phyloP scores from a whole-genome alignment of 805 yeast species.

The Metschnikowia aberdeeniae region DNA sequence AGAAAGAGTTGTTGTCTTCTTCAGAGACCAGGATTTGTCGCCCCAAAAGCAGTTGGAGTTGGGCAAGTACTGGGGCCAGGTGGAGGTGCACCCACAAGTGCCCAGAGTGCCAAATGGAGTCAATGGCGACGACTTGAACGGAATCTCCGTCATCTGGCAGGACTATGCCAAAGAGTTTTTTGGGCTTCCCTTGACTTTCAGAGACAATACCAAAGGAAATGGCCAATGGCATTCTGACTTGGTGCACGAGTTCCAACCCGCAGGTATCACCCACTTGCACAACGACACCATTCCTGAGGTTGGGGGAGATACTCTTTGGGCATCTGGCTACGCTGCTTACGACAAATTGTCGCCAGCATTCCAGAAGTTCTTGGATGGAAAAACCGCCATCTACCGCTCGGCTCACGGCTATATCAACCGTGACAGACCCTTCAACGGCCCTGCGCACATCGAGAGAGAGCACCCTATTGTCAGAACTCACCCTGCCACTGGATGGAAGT shows the following conservation, averaged over 20 bases:
- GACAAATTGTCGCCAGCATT: slow-evolving; percentile 52
- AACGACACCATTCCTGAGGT: slow-evolving; percentile 46
- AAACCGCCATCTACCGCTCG: slow-evolving; percentile 42
- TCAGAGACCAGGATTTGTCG: slow-evolving; percentile 28
- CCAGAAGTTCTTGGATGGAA: slow-evolving; percentile 49
- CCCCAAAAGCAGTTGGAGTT: slow-evolving; percentile 29
- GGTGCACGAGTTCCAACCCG: slow-evolving; percentile 53
- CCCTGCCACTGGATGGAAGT: slow-evolving; percentile 34
- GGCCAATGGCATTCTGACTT: slow-evolving; percentile 45
- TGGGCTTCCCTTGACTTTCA: slow-evolving; percentile 26
- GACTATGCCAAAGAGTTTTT: slow-evolving; percentile 23
- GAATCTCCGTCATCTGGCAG: slow-evolving; percentile 31
- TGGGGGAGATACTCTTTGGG: slow-evolving; percentile 58
- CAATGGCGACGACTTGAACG: slow-evolving; percentile 16
- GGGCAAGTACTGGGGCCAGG: slow-evolving; percentile 30
- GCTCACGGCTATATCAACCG: slow-evolving; percentile 38
- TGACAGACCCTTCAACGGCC: slow-evolving; percentile 30
- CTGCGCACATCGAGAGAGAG: slow-evolving; percentile 26
- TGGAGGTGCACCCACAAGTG: slow-evolving; percentile 22
- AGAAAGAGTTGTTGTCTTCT: slow-evolving; percentile 29
- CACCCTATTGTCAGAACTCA: slow-evolving; percentile 31
- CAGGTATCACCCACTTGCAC: slow-evolving; percentile 53
- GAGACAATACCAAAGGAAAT: slow-evolving; percentile 21
- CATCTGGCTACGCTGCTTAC: slow-evolving; percentile 55
- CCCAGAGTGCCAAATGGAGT: slow-evolving; percentile 16